Conservation (phyloP, 352 stramenopile species). For the Thraustochytrium sp. region DNA sequence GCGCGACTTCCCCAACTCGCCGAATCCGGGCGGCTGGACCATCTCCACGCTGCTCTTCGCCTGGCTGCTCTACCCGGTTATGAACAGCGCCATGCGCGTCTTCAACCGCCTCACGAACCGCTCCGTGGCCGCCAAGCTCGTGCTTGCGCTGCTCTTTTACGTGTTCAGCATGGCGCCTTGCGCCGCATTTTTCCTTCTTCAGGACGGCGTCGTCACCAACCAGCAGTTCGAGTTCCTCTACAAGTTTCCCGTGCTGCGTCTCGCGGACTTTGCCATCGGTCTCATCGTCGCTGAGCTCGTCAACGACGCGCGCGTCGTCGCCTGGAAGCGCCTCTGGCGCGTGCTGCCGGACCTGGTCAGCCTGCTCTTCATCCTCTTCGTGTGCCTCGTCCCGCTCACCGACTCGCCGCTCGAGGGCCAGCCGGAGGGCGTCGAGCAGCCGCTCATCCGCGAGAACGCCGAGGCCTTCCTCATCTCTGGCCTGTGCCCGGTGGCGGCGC, state of each 20-base stretch:
- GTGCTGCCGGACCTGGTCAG: neutral
- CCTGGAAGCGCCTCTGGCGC: neutral
- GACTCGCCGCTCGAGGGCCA: neutral
- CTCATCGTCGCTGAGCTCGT: constrained; percentile 21
- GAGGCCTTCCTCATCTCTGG: constrained; percentile 32
- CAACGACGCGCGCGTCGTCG: neutral
- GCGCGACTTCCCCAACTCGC: neutral
- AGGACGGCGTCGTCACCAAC: neutral
- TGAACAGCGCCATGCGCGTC: constrained; percentile 11
- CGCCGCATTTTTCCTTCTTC: neutral
- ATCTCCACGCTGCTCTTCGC: constrained; percentile 36
- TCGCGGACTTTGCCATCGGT: constrained; percentile 17
- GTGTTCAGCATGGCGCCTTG: neutral
- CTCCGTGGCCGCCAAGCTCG: neutral
- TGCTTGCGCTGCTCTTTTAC: neutral
- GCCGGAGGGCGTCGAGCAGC: constrained; percentile 3
- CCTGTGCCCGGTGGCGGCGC: neutral
- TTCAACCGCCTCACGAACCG: neutral
- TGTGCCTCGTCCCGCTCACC: neutral
- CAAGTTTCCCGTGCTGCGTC: constrained; percentile 1
- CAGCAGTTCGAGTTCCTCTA: constrained; percentile 40
- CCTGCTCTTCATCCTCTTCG: neutral
- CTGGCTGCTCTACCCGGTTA: constrained; percentile 20
- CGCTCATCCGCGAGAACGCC: neutral
- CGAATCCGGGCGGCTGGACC: constrained; percentile 10